Base-by-base conservation (phyloP, 108 stramenopile genomes). In the Poteriospumella lacustris region DNA sequence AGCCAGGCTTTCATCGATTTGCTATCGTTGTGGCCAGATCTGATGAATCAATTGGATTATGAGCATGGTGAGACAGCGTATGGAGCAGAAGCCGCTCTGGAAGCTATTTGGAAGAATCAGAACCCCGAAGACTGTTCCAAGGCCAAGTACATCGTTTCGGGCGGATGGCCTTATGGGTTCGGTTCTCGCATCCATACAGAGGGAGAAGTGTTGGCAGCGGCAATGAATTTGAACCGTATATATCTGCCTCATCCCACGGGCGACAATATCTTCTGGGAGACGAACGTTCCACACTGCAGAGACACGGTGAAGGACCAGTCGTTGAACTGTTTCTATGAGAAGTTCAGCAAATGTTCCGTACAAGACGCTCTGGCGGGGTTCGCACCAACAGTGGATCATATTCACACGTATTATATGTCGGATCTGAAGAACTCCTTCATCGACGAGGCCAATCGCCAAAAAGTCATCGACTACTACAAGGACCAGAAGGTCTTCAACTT, bases 161-260 rank as follows among this genome's bases (percentile, higher is more conserved):
- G 60, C 28, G 60, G 60, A 31, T 64, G 60, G 60, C 60, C 60
- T 31, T 64, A 64, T 64, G 60, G 60, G 3, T 64, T 64, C 31
- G 60, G 60, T 3, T 64, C 60, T 31, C 15, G 60, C 15, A 64
- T 64, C 36, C 60, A 64, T 33, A 64, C 24, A 24, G 60, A 64
- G 36, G 60, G 60, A 31, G 36, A 34, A 24, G 24, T 64, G 28
- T 34, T 64, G 31, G 60, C 12, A 26, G 5, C 36, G 5, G 60
- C 60, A 9, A 64, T 64, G 60, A 26, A 64, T 34, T 64, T 64
- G 31, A 34, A 34, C 9, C 60, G 60, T 34, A 34, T 64, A 3
- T 64, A 31, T 64, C 60, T 64, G 9, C 60, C 5, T 24, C 60
- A 64, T 64, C 60, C 60, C 28, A 34, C 28, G 5, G 60, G 60